phyloP scores from a whole-genome alignment of 352 stramenopile species.

The Blastocystis sp. region DNA sequence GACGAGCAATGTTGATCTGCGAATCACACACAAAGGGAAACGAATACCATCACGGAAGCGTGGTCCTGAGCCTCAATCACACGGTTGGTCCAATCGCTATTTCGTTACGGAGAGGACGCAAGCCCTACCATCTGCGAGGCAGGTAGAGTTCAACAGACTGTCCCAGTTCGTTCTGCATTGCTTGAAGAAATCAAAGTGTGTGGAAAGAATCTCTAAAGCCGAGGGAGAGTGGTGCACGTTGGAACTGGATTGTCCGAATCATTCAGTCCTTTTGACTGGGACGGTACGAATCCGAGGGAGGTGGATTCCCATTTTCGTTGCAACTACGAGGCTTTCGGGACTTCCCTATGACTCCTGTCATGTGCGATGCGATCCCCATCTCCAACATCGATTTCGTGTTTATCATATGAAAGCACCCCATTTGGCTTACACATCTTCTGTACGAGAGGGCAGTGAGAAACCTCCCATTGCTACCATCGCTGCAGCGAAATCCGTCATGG shows the following conservation, averaged over 20 bases:
- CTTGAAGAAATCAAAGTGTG: constrained; percentile 15
- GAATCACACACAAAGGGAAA: not conserved
- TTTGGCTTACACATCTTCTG: too few relatives aligned
- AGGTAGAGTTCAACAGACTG: constrained; percentile 64
- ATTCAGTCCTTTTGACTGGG: not conserved
- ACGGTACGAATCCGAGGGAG: not conserved
- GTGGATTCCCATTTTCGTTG: not conserved
- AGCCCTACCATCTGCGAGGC: constrained; percentile 55
- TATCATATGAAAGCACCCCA: too few relatives aligned
- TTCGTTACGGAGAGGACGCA: not conserved
- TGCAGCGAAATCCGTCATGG: not conserved
- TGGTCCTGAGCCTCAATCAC: constrained; percentile 55
- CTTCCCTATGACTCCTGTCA: too few relatives aligned
- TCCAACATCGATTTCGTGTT: too few relatives aligned
- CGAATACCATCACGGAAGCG: constrained; percentile 57
- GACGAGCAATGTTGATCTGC: constrained; percentile 59
- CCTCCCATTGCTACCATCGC: too few relatives aligned
- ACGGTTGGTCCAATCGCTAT: constrained; percentile 66
- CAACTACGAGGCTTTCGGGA: too few relatives aligned
- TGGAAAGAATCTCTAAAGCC: constrained; percentile 5
- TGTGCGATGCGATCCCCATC: too few relatives aligned
- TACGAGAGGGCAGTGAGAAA: too few relatives aligned
- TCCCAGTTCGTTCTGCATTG: constrained; percentile 64
- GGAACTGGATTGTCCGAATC: not conserved
- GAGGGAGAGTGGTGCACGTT: not conserved